Conservation (phyloP, 192 early-diverging fungal species). For the Spizellomyces punctatus region DNA sequence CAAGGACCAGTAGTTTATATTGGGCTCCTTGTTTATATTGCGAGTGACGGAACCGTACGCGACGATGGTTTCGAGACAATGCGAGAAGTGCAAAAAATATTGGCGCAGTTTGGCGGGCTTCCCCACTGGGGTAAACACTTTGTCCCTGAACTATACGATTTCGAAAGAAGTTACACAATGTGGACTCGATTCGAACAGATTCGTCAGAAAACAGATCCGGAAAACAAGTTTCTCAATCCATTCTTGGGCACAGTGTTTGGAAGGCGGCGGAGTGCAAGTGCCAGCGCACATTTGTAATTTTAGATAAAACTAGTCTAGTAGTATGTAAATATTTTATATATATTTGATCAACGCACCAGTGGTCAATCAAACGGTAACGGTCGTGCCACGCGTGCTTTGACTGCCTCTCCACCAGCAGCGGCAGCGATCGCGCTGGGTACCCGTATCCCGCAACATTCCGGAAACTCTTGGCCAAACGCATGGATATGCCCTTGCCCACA, state of each 20-base stretch:
- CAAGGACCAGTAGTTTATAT: slow-evolving; percentile 27
- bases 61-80: slow-evolving; percentile 33
- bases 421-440: slow-evolving; percentile 83
- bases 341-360: no score
- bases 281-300: no score
- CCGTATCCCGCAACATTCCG: slow-evolving; percentile 79
- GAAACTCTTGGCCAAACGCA: slow-evolving; percentile 79
- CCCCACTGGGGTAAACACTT: slow-evolving; percentile 47
- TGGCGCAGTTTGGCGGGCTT: slow-evolving; percentile 32
- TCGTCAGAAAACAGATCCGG: slow-evolving; percentile 11
- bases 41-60: slow-evolving; percentile 25
- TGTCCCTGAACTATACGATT: slow-evolving; percentile 30
- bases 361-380: slow-evolving; percentile 53
- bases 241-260: slow-evolving; percentile 10
- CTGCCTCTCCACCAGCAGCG: slow-evolving; percentile 39
- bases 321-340: no score
- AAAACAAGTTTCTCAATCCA: slow-evolving; percentile 3
- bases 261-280: background rate
- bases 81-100: slow-evolving; percentile 29
- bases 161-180: background rate
- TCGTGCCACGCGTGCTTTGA: slow-evolving; percentile 20
- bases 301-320: no score
- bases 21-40: slow-evolving; percentile 43
- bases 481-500: slow-evolving; percentile 58
- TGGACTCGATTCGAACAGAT: slow-evolving; percentile 14